phyloP scores from a whole-genome alignment of 768 basidiomycete species.

The Psilocybe cubensis region DNA sequence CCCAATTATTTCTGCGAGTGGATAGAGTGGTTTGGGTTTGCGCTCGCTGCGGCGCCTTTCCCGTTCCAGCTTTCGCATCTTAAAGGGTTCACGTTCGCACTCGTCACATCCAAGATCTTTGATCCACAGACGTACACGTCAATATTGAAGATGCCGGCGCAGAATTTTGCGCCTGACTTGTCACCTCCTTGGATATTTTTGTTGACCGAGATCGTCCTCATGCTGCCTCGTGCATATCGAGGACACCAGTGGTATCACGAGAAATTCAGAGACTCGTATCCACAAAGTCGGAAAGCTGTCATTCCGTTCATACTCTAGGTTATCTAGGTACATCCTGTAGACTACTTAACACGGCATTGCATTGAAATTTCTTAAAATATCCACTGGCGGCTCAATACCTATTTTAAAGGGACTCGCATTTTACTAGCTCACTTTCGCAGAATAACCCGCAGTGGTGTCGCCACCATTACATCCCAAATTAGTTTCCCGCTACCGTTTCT shows the following conservation, averaged over 20 bases:
- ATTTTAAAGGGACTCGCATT: too few relatives aligned
- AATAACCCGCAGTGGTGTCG: too few relatives aligned
- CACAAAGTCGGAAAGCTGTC: constrained; percentile 72
- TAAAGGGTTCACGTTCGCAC: constrained; percentile 21
- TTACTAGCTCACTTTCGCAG: too few relatives aligned
- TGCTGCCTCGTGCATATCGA: constrained; percentile 81
- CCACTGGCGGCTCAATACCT: too few relatives aligned
- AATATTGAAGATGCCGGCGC: constrained; percentile 28
- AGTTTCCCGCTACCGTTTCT: too few relatives aligned
- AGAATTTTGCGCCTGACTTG: constrained; percentile 43
- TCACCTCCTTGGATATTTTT: constrained; percentile 86
- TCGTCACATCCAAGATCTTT: constrained; percentile 17
- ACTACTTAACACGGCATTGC: too few relatives aligned
- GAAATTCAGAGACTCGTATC: constrained; percentile 78
- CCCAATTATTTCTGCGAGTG: constrained; percentile 97
- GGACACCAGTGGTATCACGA: constrained; percentile 87
- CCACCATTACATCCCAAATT: too few relatives aligned
- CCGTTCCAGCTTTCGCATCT: constrained; percentile 30
- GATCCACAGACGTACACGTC: constrained; percentile 23
- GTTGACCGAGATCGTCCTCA: constrained; percentile 67
- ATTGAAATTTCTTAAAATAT: too few relatives aligned
- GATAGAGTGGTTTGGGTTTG: constrained; percentile 92
- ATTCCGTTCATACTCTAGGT: constrained; percentile 75
- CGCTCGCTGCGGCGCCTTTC: constrained; percentile 68
- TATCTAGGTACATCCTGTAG: not conserved